Evolutionary conservation across 2,329 filamentous ascomycete species (phyloP), one percentile per base, ranked within the genome.

Genomic region (Diaporthe citriasiana): DNA sequence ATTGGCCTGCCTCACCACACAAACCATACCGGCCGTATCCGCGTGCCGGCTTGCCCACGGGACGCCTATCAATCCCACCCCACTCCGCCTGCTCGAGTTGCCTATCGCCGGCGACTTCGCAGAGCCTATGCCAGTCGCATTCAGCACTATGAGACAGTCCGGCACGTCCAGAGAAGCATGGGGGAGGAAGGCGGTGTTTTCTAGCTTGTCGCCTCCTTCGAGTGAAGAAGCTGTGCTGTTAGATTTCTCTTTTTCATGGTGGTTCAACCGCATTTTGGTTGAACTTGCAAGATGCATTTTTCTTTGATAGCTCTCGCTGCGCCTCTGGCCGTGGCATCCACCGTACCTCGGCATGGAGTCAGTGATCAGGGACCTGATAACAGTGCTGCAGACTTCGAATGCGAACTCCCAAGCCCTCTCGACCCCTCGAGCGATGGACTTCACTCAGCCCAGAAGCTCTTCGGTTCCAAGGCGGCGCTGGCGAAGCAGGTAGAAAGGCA

Each of bases 401-500:
- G 75, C 45, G 75, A 76, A 47, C 71, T 76, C 10, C 65, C 75
- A 8, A 59, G 57, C n/a, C 15, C 66, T 45, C 42, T 76, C 38
- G 75, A 74, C 13, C 75, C 73, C n/a, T 76, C 73, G 10, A 30
- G 33, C 33, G 75, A 76, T 51, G 73, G 75, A n/a, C 66, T 76
- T 33, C 57, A 68, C 10, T 76, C 75, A 10, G 70, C 73, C 35
- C n/a, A 51, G 7, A 63, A 73, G 63, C 73, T 76, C 47, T 76
- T 76, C 38, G 50, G 63, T 25, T 76, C 75, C 53, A 70, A 79
- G 15, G 78, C 80, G 10, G 83, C 83, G 1, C 74, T 85, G 7
- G 74, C 78, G 2, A 84, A 78, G 51, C 87, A 88, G 77, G 84
- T 89, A 50, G 77, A 82, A 55, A 84, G 88, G 2, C 86, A 90